Percentiles rank a stretch among this genome's conserved stretches.
Evolutionary conservation across 129 eudicot species (phyloP).

Genomic region (sunflower (Helianthus annuus)): HanXRQr2.0-SUNRISE NC_035439.2:72409281-72409780

Average conservation of each 20-base stretch:
- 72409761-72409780: no score
- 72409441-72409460: constrained; percentile 76
- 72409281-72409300: constrained; percentile 49
- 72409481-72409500: constrained; percentile 83
- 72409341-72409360: constrained; percentile 43
- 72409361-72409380: constrained; percentile 80
- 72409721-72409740: not conserved
- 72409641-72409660: not conserved
- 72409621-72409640: no score
- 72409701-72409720: no score
- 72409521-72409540: constrained; percentile 48
- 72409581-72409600: no score
- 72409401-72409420: constrained; percentile 62
- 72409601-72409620: no score
- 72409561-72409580: no score
- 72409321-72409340: constrained; percentile 74
- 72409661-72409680: not conserved
- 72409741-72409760: no score
- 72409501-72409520: constrained; percentile 77
- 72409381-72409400: constrained; percentile 72
- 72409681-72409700: not conserved
- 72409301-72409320: constrained; percentile 44
- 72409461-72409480: constrained; percentile 86
- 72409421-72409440: constrained; percentile 68
- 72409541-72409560: constrained; percentile 29